A percentile compares a stretch with the other conserved stretches of the same genome.
Evolutionary conservation across 2,329 filamentous ascomycete genomes (phyloP).

Genomic region (Beauveria sp.): DNA sequence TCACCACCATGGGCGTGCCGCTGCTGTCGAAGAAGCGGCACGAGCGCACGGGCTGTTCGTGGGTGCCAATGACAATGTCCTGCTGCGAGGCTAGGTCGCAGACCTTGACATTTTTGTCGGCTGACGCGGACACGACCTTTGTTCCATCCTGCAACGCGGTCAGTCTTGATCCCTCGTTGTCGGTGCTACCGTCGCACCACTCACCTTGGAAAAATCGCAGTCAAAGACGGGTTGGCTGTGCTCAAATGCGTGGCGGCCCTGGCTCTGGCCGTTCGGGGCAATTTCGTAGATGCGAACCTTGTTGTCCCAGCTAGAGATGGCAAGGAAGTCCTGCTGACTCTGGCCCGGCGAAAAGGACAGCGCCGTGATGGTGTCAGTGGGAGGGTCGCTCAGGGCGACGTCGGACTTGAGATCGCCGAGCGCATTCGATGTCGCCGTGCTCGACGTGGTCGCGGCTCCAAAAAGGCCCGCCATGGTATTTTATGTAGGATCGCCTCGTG

Average conservation of each 20-base stretch:
- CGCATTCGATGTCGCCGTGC: constrained; percentile 54
- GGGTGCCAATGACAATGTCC: constrained; percentile 68
- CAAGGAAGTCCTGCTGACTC: constrained; percentile 63
- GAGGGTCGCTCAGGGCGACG: constrained; percentile 67
- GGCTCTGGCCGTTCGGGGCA: constrained; percentile 64
- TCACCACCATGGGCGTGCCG: constrained; percentile 74
- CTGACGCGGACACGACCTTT: constrained; percentile 79
- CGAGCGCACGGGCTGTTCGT: constrained; percentile 74
- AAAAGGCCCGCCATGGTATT: constrained; percentile 56
- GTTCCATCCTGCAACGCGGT: constrained; percentile 65
- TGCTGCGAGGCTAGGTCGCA: constrained; percentile 69
- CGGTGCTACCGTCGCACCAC: constrained; percentile 19
- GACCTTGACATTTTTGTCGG: constrained; percentile 84
- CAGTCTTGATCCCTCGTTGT: not conserved
- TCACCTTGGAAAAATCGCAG: constrained; percentile 81
- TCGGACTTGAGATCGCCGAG: constrained; percentile 89
- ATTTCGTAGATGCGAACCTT: constrained; percentile 97
- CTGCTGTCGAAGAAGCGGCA: constrained; percentile 70
- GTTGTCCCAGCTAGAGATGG: constrained; percentile 93
- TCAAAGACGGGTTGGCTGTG: constrained; percentile 79
- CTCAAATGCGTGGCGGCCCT: constrained; percentile 79
- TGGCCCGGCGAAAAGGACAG: constrained; percentile 67
- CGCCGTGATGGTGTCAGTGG: constrained; percentile 84
- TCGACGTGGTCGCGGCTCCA: constrained; percentile 36
- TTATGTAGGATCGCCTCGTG: not conserved